Evolutionary conservation across 78 protist genomes (phyloP), one percentile per base, ranked within the genome.

Genomic region (Trichosphaerium sp.): DNA sequence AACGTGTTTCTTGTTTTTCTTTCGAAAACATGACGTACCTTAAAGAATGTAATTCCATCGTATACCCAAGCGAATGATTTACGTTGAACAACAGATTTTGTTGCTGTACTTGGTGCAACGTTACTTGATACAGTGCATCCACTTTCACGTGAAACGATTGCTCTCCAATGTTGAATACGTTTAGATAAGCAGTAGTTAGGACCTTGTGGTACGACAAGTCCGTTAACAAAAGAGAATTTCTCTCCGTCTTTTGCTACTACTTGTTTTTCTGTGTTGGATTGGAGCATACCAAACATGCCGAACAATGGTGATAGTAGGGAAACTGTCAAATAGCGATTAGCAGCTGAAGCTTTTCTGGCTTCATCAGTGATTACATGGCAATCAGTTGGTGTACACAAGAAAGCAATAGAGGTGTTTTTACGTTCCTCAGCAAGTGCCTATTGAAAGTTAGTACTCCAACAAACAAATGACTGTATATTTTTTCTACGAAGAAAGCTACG

Each of bases 151-250:
- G 65, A 44, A 3, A 55, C n/a, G 54, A 72, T 57, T 1, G 82
- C 80, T 31, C 89, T 51, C 89, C 89, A 84, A 57, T 77, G 80
- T 65, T 84, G 89, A 21, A 77, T 52, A 14, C 78, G 63, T 78
- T 84, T 84, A 8, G 89, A 83, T 25, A 72, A 54, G 3, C 72
- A 78, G 65, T 84, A 84, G 74, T 84, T 84, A 21, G 89, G 89
- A 0, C 89, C 89, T 67, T 77, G 84, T 6, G 66, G 52, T 8
- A 41, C 56, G 28, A 60, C 75, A 8, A 54, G 18, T 2, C 47
- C 68, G 14, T 47, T 65, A 23, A 60, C 10, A 63, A 69, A 39
- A 58, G 21, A 52, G 15, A 21, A 6, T 15, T 35, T 14, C 56
- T 44, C 1, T 18, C 47, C 69, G 44, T 77, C 60, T 37, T 23